These are phyloP conservation scores for Vitis labrusca DNA, from an alignment of 164 flowering plant species.

Conservation along the genomic window DNA sequence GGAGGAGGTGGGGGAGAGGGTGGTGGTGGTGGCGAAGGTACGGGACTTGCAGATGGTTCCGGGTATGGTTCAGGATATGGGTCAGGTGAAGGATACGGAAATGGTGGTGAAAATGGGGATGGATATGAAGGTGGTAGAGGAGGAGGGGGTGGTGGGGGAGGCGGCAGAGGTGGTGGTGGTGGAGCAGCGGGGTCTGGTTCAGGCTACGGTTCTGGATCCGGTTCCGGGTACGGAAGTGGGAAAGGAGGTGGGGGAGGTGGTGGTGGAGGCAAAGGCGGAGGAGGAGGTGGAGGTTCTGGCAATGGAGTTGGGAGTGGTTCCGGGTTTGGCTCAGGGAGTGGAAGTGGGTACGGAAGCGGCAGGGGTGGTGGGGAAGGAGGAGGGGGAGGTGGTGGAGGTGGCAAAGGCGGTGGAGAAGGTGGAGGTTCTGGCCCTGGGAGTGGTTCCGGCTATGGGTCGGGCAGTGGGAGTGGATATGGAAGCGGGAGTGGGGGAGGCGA, in stretches of 20 bases:
- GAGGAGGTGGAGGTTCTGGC: conserved; percentile 8
- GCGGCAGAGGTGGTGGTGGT: conserved; percentile 11
- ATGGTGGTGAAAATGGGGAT: conserved; percentile 5
- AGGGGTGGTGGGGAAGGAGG: conserved; percentile 1
- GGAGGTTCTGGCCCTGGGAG: too few relatives aligned
- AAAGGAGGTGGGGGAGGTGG: too few relatives aligned
- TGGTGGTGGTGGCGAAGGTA: conserved; percentile 15
- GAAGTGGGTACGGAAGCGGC: too few relatives aligned
- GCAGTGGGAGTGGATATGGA: too few relatives aligned
- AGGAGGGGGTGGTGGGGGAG: conserved; percentile 3
- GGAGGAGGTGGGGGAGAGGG: conserved; percentile 8
- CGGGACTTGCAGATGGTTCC: conserved; percentile 9
- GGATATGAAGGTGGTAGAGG: conserved; percentile 9
- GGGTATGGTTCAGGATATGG: conserved; percentile 22
- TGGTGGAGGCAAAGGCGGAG: conserved; percentile 1
- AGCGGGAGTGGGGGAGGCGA: too few relatives aligned
- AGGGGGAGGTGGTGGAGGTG: background rate
- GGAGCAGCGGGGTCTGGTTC: too few relatives aligned
- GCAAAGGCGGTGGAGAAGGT: too few relatives aligned
- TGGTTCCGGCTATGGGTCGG: too few relatives aligned
- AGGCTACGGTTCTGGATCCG: too few relatives aligned
- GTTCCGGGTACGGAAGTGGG: too few relatives aligned
- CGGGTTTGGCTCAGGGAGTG: too few relatives aligned
- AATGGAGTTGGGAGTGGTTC: conserved; percentile 2
- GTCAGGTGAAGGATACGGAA: conserved; percentile 14